These are phyloP conservation scores for Dryadomyces sulphureus DNA, from an alignment of 2,329 filamentous ascomycete species.

Conservation along the genomic window DNA sequence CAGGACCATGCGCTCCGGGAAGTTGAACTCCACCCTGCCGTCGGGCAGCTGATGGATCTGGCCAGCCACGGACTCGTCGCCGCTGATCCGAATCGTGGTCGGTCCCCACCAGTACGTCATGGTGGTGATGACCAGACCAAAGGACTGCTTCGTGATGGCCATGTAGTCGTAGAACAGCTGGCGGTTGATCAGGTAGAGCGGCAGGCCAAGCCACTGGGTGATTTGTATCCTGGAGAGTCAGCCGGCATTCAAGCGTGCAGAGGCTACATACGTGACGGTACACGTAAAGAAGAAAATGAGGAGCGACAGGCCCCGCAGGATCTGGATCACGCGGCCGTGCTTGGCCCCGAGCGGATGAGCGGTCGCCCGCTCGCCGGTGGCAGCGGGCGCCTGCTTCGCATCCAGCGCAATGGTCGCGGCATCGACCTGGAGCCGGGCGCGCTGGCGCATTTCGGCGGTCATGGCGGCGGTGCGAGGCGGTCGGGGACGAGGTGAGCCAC, in stretches of 20 bases:
- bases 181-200: conserved; percentile 61
- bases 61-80: conserved; percentile 62
- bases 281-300: conserved; percentile 35
- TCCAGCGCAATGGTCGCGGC: conserved; percentile 10
- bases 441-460: conserved; percentile 22
- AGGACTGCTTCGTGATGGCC: conserved; percentile 72
- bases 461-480: conserved; percentile 9
- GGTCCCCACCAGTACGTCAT: conserved; percentile 84
- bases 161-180: conserved; percentile 78
- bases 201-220: conserved; percentile 62
- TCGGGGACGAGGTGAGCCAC: neutral
- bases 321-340: conserved; percentile 33
- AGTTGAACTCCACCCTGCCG: conserved; percentile 62
- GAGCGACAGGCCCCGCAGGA: conserved; percentile 37
- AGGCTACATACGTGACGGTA: conserved; percentile 29
- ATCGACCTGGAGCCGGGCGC: conserved; percentile 11
- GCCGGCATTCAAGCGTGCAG: neutral
- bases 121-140: conserved; percentile 62
- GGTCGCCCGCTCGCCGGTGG: conserved; percentile 5
- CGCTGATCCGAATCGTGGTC: conserved; percentile 67
- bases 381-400: conserved; percentile 12
- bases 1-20: conserved; percentile 67
- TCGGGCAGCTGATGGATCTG: conserved; percentile 57
- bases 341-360: conserved; percentile 37
- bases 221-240: conserved; percentile 37